Evolutionary conservation across 345 rosid genomes (phyloP).

Genomic region (Capsella bursapastoris): DNA sequence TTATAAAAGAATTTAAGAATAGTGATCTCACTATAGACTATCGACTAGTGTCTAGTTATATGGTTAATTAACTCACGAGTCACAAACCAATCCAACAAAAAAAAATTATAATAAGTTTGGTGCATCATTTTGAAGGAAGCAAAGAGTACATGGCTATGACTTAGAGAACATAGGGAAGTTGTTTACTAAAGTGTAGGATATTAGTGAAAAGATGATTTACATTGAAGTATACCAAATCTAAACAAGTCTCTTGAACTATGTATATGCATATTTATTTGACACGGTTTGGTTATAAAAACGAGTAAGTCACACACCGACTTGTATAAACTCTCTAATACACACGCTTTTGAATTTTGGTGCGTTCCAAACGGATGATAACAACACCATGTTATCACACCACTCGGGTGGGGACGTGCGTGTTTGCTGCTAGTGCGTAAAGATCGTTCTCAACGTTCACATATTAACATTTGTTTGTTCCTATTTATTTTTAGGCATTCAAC

Average conservation of each 20-base stretch:
- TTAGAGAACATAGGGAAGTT: too few relatives aligned
- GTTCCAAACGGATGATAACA: conserved; percentile 17
- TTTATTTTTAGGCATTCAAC: neutral
- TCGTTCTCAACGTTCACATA: neutral
- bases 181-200: too few relatives aligned
- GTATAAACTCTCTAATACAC: conserved; percentile 3
- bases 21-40: too few relatives aligned
- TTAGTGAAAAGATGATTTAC: too few relatives aligned
- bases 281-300: neutral
- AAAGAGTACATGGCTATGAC: too few relatives aligned
- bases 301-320: neutral
- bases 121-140: too few relatives aligned
- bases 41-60: too few relatives aligned
- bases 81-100: too few relatives aligned
- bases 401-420: conserved; percentile 7
- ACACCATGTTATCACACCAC: conserved; percentile 1
- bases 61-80: too few relatives aligned
- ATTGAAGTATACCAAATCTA: too few relatives aligned
- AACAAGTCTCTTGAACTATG: neutral
- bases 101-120: too few relatives aligned
- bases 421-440: neutral
- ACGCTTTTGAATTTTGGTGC: conserved; percentile 28
- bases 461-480: neutral
- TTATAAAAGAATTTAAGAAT: too few relatives aligned
- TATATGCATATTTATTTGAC: neutral